Evolutionary conservation across 345 rosid genomes (phyloP), one percentile per base, ranked within the genome.

Genomic region (Boechera stricta): DNA sequence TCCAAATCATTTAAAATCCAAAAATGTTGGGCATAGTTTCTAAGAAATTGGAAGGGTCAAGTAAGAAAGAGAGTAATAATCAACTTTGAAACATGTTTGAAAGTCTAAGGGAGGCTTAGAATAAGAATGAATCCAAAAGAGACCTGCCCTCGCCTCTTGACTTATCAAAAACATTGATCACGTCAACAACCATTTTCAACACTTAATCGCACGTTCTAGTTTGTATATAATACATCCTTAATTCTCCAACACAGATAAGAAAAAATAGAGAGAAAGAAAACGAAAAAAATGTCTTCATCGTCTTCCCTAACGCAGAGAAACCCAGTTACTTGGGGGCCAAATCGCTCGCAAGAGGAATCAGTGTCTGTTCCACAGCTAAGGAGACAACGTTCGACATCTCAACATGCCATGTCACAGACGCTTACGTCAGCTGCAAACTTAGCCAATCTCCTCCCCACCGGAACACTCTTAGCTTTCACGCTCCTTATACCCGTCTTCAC

Each of bases 391-490:
- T 87, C 91, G 8, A 47, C 79, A 3, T 81, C 97, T 1, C 97
- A 83, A 26, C 61, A 82, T 1, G 96, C 96, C 11, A 66, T 94
- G 68, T 82, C 96, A 21, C 95, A 87, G 71, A 88, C 99, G 44
- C 84, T 95, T 10, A 87, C 90, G 1, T 85, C 84, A 81, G 88
- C 91, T 10, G 97, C 99, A 4, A 89, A 89, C 84, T 84, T 95
- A 10, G 92, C 99, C 5, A 90, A 95, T 77, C 97, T 95, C 72
- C 98, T 95, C 55, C 98, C 99, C 0, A 95, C 99, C 4, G 98
- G 99, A 9, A 92, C 98, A 10, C 86, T 95, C 18, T 35, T 92
- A 32, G 97, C 99, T 12, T 92, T 95, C 81, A 92, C 88, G 82
- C 83, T 95, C 18, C 90, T 95, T 38, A 85, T 86, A 2, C 98